phyloP scores from a whole-genome alignment of 2,329 filamentous ascomycete genomes.

The Penicillium paneum region DNA sequence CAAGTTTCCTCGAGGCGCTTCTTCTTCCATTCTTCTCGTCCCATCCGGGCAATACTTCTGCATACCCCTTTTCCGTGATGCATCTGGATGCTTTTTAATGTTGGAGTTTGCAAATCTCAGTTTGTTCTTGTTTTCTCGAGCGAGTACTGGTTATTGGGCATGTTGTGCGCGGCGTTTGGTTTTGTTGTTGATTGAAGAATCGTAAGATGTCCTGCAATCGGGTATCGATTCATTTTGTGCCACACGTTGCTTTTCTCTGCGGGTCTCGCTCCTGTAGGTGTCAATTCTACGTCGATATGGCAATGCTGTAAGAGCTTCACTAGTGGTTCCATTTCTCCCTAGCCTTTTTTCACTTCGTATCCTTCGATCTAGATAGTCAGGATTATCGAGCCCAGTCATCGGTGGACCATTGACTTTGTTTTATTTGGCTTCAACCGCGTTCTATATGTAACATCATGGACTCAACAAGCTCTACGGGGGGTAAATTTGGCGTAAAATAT shows the following conservation, averaged over 20 bases:
- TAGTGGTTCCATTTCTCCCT: neutral
- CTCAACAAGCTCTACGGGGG: neutral
- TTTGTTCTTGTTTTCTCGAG: slow-evolving; percentile 21
- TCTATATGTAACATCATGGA: neutral
- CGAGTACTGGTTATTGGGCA: slow-evolving; percentile 22
- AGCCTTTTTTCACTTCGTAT: neutral
- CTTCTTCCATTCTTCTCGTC: slow-evolving; percentile 21
- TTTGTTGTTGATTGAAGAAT: slow-evolving; percentile 17
- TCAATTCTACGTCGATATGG: slow-evolving; percentile 22
- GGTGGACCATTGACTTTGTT: neutral
- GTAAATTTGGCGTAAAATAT: neutral
- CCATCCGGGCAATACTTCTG: slow-evolving; percentile 15
- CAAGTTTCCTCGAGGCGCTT: slow-evolving; percentile 11
- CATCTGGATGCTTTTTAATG: slow-evolving; percentile 23
- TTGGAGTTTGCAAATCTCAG: slow-evolving; percentile 6
- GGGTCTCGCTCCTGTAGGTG: slow-evolving; percentile 11
- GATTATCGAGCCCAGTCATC: neutral
- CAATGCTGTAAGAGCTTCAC: slow-evolving; percentile 15
- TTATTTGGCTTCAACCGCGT: neutral
- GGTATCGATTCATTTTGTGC: slow-evolving; percentile 9
- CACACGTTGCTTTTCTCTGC: slow-evolving; percentile 12
- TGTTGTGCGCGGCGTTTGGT: slow-evolving; percentile 29
- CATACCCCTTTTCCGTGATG: slow-evolving; percentile 23
- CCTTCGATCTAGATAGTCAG: too few species aligned
- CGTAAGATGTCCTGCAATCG: slow-evolving; percentile 21